Evolutionary conservation across 2,329 filamentous ascomycete species (phyloP).

Genomic region (Venturia asperata): DNA sequence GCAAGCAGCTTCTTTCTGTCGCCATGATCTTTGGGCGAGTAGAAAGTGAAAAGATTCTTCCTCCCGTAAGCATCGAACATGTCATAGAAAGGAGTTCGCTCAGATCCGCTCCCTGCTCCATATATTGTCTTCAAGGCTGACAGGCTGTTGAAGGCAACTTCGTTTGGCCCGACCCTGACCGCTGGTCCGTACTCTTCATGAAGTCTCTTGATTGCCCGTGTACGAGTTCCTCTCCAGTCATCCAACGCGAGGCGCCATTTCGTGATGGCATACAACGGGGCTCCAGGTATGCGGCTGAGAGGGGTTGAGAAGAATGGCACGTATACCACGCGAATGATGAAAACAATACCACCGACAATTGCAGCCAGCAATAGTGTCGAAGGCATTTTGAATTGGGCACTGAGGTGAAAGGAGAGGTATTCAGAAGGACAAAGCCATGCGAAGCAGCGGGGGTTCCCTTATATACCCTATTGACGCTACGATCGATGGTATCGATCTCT

Average conservation of each 20-base stretch:
- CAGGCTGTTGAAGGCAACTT: conserved; percentile 40
- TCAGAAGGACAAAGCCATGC: neutral
- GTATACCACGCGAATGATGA: conserved; percentile 10
- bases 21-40: conserved; percentile 37
- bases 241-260: conserved; percentile 42
- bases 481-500: neutral
- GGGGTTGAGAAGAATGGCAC: conserved; percentile 12
- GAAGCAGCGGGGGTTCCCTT: neutral
- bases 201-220: conserved; percentile 36
- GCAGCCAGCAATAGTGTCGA: neutral
- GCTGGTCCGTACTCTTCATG: conserved; percentile 42
- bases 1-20: conserved; percentile 47
- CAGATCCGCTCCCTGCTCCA: conserved; percentile 46
- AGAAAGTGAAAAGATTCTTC: conserved; percentile 49
- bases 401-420: neutral
- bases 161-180: conserved; percentile 43
- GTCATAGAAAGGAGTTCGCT: conserved; percentile 45
- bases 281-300: conserved; percentile 18
- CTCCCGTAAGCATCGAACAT: conserved; percentile 50
- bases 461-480: neutral
- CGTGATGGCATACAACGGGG: conserved; percentile 25
- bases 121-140: conserved; percentile 48
- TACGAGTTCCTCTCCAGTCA: conserved; percentile 40
- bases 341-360: neutral
- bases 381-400: conserved; percentile 4